Conservation (phyloP, 1,139 yeast species). For the Chernovozyma aurita region DNA sequence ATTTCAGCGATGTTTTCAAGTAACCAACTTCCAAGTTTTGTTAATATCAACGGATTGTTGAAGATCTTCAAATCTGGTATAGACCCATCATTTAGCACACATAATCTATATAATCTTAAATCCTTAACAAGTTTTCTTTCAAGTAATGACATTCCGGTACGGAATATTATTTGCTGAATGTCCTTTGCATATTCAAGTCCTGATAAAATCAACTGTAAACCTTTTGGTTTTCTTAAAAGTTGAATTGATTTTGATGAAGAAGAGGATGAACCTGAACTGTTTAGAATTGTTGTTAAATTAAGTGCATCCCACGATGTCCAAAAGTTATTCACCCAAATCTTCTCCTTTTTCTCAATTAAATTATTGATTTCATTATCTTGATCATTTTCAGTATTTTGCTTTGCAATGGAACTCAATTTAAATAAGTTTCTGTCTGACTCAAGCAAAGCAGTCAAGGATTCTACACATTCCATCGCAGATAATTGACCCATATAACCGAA, state of each 20-base stretch:
- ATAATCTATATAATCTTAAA: conserved; percentile 74
- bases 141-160: conserved; percentile 82
- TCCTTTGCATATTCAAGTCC: conserved; percentile 80
- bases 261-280: conserved; percentile 11
- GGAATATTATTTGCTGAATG: conserved; percentile 80
- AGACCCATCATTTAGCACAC: conserved; percentile 78
- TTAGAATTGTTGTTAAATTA: conserved; percentile 31
- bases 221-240: conserved; percentile 30
- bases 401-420: not conserved
- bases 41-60: conserved; percentile 78
- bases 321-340: conserved; percentile 81
- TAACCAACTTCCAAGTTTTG: conserved; percentile 86
- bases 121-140: conserved; percentile 80
- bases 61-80: conserved; percentile 75
- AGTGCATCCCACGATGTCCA: conserved; percentile 97
- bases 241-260: conserved; percentile 9
- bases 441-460: conserved; percentile 76
- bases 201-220: conserved; percentile 55
- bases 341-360: conserved; percentile 52
- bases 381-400: conserved; percentile 17
- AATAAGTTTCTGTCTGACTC: conserved; percentile 54
- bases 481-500: conserved; percentile 85
- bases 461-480: conserved; percentile 92
- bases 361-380: conserved; percentile 37
- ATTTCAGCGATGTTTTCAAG: conserved; percentile 84